Evolutionary conservation across 805 yeast genomes (phyloP).

Genomic region (Metschnikowia koreensis): DNA sequence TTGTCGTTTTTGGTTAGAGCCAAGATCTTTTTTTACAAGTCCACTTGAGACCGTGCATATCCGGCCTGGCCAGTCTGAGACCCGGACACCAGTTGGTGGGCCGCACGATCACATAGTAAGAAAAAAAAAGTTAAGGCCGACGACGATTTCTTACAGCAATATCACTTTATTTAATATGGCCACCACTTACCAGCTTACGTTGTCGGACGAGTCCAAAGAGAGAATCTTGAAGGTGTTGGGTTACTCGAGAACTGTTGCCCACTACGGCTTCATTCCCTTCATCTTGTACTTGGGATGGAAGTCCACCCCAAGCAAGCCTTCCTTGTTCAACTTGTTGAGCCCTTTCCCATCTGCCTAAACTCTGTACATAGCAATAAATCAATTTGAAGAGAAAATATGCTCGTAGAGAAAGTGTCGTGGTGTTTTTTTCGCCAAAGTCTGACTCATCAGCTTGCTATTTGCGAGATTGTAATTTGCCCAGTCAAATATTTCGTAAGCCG

Average conservation of each 20-base stretch:
- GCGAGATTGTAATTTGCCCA: no score
- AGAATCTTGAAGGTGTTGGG: conserved; percentile 82
- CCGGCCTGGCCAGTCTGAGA: neutral
- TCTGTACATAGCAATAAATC: conserved; percentile 15
- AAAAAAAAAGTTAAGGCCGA: neutral
- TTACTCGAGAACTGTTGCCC: conserved; percentile 81
- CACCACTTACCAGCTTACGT: conserved; percentile 29
- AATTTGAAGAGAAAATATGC: neutral
- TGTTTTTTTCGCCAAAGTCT: no score
- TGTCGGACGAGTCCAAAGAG: conserved; percentile 61
- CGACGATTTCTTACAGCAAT: neutral
- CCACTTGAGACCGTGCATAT: conserved; percentile 1
- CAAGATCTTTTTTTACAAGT: neutral
- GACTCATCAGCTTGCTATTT: no score
- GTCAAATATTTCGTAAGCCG: no score
- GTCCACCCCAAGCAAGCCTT: conserved; percentile 80
- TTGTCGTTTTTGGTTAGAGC: no score
- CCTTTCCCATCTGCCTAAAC: conserved; percentile 73
- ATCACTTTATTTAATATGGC: conserved; percentile 9
- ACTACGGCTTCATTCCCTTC: conserved; percentile 97
- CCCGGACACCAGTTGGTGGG: conserved; percentile 9
- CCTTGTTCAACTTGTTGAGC: conserved; percentile 69
- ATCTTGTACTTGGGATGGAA: conserved; percentile 77
- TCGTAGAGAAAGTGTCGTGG: no score
- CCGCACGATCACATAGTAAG: neutral